Evolutionary conservation across 2,329 filamentous ascomycete genomes (phyloP).

Genomic region (Ascomycota sp.): DNA sequence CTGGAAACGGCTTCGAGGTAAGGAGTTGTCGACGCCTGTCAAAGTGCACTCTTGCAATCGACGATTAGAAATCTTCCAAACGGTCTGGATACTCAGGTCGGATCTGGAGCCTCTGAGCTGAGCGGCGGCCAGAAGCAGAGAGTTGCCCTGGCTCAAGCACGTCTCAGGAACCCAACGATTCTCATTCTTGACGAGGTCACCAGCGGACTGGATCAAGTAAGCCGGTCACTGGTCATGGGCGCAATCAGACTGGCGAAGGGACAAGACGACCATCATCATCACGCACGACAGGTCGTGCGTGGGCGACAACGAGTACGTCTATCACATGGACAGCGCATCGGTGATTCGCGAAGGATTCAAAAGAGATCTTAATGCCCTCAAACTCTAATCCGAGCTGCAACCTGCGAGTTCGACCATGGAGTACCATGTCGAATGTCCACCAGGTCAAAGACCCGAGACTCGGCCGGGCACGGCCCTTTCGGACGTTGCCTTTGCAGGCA

Average conservation of each 20-base stretch:
- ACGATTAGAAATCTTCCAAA: slow-evolving; percentile 46
- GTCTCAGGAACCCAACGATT: slow-evolving; percentile 56
- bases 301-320: slow-evolving; percentile 50
- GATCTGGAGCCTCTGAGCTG: slow-evolving; percentile 45
- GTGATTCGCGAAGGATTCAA: slow-evolving; percentile 44
- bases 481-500: not conserved
- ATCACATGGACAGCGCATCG: slow-evolving; percentile 50
- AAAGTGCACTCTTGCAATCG: slow-evolving; percentile 47
- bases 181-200: slow-evolving; percentile 80
- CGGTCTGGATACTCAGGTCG: slow-evolving; percentile 53
- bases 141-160: slow-evolving; percentile 60
- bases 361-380: not conserved
- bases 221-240: slow-evolving; percentile 46
- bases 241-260: slow-evolving; percentile 56
- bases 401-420: too few relatives aligned
- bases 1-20: slow-evolving; percentile 25
- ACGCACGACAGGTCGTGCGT: slow-evolving; percentile 80
- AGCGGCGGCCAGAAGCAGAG: slow-evolving; percentile 77
- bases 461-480: not conserved
- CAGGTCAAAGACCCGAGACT: too few relatives aligned
- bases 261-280: slow-evolving; percentile 79
- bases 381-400: too few relatives aligned
- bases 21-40: slow-evolving; percentile 40
- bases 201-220: slow-evolving; percentile 63
- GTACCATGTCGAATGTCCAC: too few relatives aligned